Percentiles rank a stretch among this genome's conserved stretches.
Conservation (phyloP, 164 flowering plant species). For the Liquidambar formosana region DNA sequence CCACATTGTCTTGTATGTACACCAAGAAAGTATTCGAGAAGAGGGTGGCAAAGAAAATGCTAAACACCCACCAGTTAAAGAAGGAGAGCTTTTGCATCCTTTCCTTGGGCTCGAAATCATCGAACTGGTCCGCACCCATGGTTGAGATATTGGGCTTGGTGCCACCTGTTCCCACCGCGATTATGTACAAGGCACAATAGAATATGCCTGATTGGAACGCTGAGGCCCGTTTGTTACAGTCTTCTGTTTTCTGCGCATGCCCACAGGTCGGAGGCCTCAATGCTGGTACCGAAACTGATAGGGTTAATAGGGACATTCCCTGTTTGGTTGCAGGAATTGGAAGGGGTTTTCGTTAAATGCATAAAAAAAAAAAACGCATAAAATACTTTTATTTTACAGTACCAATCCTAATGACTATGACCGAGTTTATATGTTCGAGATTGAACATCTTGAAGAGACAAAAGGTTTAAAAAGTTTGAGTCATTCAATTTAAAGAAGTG, state of each 20-base stretch:
- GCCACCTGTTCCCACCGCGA: constrained; percentile 63
- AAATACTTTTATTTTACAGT: too few relatives aligned
- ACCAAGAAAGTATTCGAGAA: constrained; percentile 52
- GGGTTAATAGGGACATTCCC: constrained; percentile 61
- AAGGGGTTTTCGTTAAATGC: not conserved
- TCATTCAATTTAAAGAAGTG: too few relatives aligned
- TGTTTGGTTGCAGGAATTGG: constrained; percentile 16
- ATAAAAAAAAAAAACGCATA: too few relatives aligned
- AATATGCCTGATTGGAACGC: constrained; percentile 49
- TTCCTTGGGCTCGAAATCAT: too few relatives aligned
- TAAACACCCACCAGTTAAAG: too few relatives aligned
- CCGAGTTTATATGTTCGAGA: too few relatives aligned
- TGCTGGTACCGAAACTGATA: constrained; percentile 43
- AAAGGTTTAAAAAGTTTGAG: too few relatives aligned
- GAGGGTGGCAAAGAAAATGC: too few relatives aligned
- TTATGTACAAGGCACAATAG: constrained; percentile 47
- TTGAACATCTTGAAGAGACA: too few relatives aligned
- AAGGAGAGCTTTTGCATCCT: too few relatives aligned
- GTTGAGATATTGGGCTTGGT: constrained; percentile 74
- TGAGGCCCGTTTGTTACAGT: constrained; percentile 34
- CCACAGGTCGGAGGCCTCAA: constrained; percentile 49
- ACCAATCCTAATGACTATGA: too few relatives aligned
- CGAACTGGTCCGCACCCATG: too few relatives aligned
- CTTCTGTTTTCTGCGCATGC: constrained; percentile 9
- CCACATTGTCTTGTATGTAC: constrained; percentile 62